Evolutionary conservation across 2,329 filamentous ascomycete genomes (phyloP), one percentile per base, ranked within the genome.

Genomic region (Elsinoe batatas): DNA sequence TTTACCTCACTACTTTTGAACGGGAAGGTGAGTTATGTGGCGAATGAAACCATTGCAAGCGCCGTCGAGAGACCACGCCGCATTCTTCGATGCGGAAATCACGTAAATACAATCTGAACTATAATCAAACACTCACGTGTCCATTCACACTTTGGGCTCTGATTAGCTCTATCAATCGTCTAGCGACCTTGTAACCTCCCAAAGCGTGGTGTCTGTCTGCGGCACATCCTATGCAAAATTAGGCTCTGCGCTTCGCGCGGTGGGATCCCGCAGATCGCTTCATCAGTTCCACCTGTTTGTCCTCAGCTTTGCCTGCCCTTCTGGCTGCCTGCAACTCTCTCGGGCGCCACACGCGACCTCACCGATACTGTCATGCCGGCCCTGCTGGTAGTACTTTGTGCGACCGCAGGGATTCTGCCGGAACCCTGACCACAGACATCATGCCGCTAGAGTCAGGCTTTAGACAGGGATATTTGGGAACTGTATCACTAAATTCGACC

Each of bases 401-500:
- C 47, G 30, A 51, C 47, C 5, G 32, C 26, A 7, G 18, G 18
- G 17, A 12, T 15, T 15, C 35, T 38, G n/a, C 26, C 36, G n/a
- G 15, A n/a, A 17, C 40, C 32, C 13, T 44, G 32, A 37, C 11
- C n/a, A 7, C 37, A 33, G n/a, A 5, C 53, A 55, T 18, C 40
- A 55, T 55, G 53, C 37, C 40, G 22, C 30, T 55, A 18, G 53
- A 55, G 37, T 46, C 38, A 30, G 53, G 40, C 26, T 58, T 53
- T 40, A 54, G 54, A 47, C 20, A 35, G n/a, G 20, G 13, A 20
- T 57, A 42, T 54, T 51, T 22, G 22, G 53, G 26, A 57, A 47
- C 50, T 15, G 56, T 57, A 62, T 61, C 64, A 59, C 64, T 62
- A 61, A 53, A 58, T 13, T 18, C 47, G 20, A 18, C 13, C 1